Evolutionary conservation across 305 asterid species (phyloP), one percentile per base, ranked within the genome.

Genomic region (Fraxinus baroniana): DNA sequence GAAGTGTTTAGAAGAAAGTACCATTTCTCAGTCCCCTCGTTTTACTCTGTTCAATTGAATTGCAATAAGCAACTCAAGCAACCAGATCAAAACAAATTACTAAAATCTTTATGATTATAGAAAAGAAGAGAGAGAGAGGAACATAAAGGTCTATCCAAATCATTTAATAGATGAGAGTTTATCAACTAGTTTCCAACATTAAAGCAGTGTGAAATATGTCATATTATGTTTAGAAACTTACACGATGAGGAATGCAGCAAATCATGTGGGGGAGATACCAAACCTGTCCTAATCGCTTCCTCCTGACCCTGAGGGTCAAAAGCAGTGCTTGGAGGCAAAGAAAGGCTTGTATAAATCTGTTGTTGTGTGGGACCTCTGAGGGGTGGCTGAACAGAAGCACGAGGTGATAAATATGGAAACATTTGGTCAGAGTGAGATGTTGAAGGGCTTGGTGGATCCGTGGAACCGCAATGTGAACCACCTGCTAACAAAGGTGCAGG

Each of bases 391-490:
- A 15, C 44, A 77, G 84, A 75, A 82, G 90, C 70, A 86, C 10
- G 79, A 70, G 94, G 88, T 37, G 91, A 79, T 83, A 81, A 75
- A 81, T 74, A 66, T 73, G 88, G 88, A 80, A 84, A 71, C 36
- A 78, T 82, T 81, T 75, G 83, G 66, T 76, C 77, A 66, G 79
- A 75, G 66, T 46, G 85, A 76, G 88, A 80, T 64, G 68, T 36
- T 87, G 88, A 73, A 26, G 92, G 86, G 76, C 89, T 84, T 49
- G 89, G 93, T 79, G 90, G 76, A 73, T 79, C 76, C 76, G 84
- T 60, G 81, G 90, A 78, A 73, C 85, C 84, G 84, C 90, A 76
- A 46, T 46, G 80, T 5, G 82, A 87, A 83, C 75, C 79, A 77
- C 72, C 78, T 79, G 85, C 78, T 83, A 75, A 72, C 44, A 88